These are phyloP conservation scores for Rubroshorea leprosula DNA, from an alignment of 345 rosid genomes.

Conservation along the genomic window DNA sequence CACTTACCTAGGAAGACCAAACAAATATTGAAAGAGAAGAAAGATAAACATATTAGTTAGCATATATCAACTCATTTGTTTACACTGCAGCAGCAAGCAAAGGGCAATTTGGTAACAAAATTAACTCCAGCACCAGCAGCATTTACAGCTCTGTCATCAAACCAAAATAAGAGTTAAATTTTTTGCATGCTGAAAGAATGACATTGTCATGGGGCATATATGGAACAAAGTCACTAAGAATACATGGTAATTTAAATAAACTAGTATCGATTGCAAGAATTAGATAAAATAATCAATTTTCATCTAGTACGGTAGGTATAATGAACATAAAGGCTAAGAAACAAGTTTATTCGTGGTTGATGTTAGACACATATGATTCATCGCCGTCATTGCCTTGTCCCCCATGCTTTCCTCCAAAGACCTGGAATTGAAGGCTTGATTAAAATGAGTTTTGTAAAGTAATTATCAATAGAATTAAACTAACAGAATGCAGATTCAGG, in stretches of 20 bases:
- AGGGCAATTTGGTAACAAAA: constrained; percentile 13
- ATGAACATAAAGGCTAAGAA: constrained; percentile 4
- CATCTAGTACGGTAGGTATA: neutral
- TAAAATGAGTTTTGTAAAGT: neutral
- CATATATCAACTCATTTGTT: neutral
- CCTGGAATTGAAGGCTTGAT: constrained; percentile 9
- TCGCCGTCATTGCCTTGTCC: constrained; percentile 10
- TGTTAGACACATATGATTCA: constrained; percentile 1
- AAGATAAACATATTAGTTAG: too few relatives aligned
- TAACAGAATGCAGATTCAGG: neutral
- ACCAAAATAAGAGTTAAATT: constrained; percentile 1
- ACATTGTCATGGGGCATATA: neutral
- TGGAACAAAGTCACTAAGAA: neutral
- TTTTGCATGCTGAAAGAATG: neutral
- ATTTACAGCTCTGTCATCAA: constrained; percentile 13
- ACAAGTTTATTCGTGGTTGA: constrained; percentile 15
- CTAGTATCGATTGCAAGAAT: neutral
- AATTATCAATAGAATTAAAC: neutral
- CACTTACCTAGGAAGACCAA: neutral
- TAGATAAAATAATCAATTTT: neutral
- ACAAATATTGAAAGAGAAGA: too few relatives aligned
- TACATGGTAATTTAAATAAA: neutral
- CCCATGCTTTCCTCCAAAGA: constrained; percentile 1
- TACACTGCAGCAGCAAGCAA: neutral
- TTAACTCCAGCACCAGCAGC: constrained; percentile 3